These are phyloP conservation scores for Penicilliopsis zonata DNA, from an alignment of 495 filamentous ascomycete species.

Conservation along the genomic window DNA sequence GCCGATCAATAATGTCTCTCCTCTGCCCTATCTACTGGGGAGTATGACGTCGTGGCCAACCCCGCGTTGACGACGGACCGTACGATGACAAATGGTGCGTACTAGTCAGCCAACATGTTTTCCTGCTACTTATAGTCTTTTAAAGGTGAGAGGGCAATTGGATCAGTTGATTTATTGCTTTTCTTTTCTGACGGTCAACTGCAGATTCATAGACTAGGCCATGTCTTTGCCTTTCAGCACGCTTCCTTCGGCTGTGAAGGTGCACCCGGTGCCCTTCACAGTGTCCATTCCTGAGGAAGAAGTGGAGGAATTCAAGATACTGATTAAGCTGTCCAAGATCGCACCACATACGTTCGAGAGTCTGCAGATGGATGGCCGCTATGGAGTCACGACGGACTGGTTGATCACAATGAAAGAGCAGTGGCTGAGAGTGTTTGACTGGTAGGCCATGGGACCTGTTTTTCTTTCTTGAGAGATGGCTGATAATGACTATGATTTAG, in stretches of 20 bases:
- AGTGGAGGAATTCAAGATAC: slow-evolving; percentile 32
- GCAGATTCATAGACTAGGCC: no score
- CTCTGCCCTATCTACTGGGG: no score
- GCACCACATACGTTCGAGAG: slow-evolving; percentile 21
- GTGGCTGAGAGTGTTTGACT: slow-evolving; percentile 37
- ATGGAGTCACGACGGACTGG: slow-evolving; percentile 47
- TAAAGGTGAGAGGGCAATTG: no score
- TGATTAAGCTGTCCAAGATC: slow-evolving; percentile 39
- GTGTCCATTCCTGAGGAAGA: slow-evolving; percentile 30
- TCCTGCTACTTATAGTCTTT: no score
- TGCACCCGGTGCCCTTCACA: slow-evolving; percentile 23
- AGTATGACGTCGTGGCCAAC: no score
- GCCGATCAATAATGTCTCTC: no score
- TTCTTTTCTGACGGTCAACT: no score
- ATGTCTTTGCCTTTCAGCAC: slow-evolving; percentile 19
- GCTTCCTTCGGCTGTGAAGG: slow-evolving; percentile 13
- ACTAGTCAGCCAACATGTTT: no score
- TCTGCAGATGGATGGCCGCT: slow-evolving; percentile 25
- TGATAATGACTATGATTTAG: slow-evolving; percentile 10
- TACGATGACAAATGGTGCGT: no score
- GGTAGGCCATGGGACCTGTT: slow-evolving; percentile 12
- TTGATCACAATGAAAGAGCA: slow-evolving; percentile 36
- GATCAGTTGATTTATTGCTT: no score
- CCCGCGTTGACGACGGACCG: no score
- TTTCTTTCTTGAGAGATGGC: neutral